phyloP scores from a whole-genome alignment of 257 asterid genomes.

The Euphrasia confusa region DNA sequence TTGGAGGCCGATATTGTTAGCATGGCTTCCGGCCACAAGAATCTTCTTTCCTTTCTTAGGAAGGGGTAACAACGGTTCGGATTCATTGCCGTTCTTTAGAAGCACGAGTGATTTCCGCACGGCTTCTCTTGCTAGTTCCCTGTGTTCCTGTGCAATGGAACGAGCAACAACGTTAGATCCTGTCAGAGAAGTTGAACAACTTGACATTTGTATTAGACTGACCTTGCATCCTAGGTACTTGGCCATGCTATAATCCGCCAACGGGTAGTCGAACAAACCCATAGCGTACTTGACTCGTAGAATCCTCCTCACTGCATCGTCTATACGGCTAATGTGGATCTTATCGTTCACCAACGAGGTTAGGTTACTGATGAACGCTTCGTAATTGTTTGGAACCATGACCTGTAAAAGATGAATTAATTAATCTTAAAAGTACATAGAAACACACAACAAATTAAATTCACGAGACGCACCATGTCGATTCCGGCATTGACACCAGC shows the following conservation, averaged over 20 bases:
- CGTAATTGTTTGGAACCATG: conserved; percentile 58
- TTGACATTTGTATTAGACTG: no score
- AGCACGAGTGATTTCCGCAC: conserved; percentile 50
- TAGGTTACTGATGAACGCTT: conserved; percentile 54
- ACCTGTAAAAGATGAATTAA: conserved; percentile 34
- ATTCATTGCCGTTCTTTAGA: conserved; percentile 41
- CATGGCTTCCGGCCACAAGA: conserved; percentile 49
- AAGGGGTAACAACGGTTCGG: conserved; percentile 38
- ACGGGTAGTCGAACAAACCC: conserved; percentile 67
- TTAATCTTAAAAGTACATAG: no score
- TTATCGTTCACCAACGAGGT: conserved; percentile 42
- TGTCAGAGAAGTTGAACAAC: no score
- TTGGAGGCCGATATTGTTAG: conserved; percentile 43
- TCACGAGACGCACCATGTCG: conserved; percentile 36
- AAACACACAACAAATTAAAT: no score
- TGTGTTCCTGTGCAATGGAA: conserved; percentile 32
- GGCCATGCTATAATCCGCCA: conserved; percentile 59
- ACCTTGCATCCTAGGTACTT: conserved; percentile 61
- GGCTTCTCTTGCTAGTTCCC: conserved; percentile 54
- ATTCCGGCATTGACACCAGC: conserved; percentile 39
- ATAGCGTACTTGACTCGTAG: conserved; percentile 59
- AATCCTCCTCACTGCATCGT: conserved; percentile 70
- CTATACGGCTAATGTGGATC: conserved; percentile 50
- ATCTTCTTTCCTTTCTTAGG: conserved; percentile 40
- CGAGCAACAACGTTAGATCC: no score